Evolutionary conservation across 139 green algal species (phyloP).

Genomic region (Diplosphaera chodatii): DNA sequence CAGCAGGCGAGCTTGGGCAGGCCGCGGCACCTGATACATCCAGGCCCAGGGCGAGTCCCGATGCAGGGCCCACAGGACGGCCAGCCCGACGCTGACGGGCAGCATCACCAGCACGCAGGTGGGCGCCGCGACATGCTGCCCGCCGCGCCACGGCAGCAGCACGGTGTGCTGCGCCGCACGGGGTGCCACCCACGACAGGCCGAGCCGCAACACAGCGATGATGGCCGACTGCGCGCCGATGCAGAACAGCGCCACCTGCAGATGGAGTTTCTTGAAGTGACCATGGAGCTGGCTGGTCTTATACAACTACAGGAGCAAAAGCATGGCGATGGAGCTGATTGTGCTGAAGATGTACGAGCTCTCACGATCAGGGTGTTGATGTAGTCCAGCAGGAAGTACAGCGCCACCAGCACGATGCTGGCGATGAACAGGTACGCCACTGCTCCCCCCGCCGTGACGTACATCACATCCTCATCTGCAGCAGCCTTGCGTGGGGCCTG

Average conservation of each 20-base stretch:
- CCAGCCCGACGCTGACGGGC: constrained; percentile 17
- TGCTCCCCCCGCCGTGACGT: constrained; percentile 41
- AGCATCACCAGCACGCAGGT: constrained; percentile 11
- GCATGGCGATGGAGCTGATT: no score
- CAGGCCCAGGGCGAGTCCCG: constrained; percentile 43
- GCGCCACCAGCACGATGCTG: constrained; percentile 51
- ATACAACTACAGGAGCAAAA: no score
- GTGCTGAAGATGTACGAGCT: no score
- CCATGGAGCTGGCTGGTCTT: no score
- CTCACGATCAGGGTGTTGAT: constrained; percentile 59
- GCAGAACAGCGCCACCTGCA: constrained; percentile 51
- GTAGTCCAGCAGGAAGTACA: constrained; percentile 70
- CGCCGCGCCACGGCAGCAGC: not conserved
- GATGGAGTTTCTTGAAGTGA: not conserved
- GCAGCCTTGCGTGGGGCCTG: no score
- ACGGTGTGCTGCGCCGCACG: constrained; percentile 1
- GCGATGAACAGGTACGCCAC: constrained; percentile 61
- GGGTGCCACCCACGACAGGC: constrained; percentile 4
- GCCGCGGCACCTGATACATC: constrained; percentile 36
- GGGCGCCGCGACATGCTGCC: constrained; percentile 4
- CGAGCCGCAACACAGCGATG: constrained; percentile 12
- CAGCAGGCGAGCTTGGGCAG: no score
- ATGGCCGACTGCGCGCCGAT: constrained; percentile 40
- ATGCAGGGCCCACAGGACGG: constrained; percentile 34
- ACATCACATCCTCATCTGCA: constrained; percentile 31